A percentile compares a stretch with the other conserved stretches of the same genome.
phyloP scores from a whole-genome alignment of 306 rosid genomes.

The Cicer cuneatum region DNA sequence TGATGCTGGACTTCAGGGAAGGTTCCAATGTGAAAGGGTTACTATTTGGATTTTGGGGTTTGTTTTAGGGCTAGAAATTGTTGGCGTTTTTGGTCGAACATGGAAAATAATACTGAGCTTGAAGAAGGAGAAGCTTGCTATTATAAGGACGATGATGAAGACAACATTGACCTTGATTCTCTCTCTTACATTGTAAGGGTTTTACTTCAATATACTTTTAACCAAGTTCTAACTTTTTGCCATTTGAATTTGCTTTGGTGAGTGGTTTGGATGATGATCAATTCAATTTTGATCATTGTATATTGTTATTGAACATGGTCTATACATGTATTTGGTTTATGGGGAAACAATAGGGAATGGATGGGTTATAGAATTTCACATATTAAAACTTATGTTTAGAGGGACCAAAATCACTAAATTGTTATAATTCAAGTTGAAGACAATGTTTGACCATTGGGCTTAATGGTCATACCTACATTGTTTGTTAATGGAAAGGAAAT shows the following conservation, averaged over 20 bases:
- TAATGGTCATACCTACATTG: constrained; percentile 35
- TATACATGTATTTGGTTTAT: constrained; percentile 32
- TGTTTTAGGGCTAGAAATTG: constrained; percentile 50
- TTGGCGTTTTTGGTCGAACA: constrained; percentile 43
- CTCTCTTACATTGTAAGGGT: constrained; percentile 84
- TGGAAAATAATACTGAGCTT: constrained; percentile 62
- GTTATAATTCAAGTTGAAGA: constrained; percentile 6
- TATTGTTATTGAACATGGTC: not conserved
- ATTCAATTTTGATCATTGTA: constrained; percentile 28
- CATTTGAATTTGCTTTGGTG: constrained; percentile 43
- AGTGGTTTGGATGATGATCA: constrained; percentile 37
- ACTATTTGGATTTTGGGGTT: constrained; percentile 55
- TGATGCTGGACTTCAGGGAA: constrained; percentile 86
- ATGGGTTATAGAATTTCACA: constrained; percentile 29
- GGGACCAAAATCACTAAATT: not conserved
- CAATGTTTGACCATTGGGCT: constrained; percentile 25
- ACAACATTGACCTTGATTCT: constrained; percentile 61
- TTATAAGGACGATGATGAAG: constrained; percentile 61
- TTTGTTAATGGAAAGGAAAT: constrained; percentile 26
- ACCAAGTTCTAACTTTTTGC: constrained; percentile 34
- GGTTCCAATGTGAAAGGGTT: constrained; percentile 49
- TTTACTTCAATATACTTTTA: constrained; percentile 41
- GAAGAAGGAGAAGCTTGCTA: constrained; percentile 83
- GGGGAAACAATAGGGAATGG: not conserved
- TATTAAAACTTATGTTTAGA: constrained; percentile 12